Conservation (phyloP, 2,329 filamentous ascomycete species). For the Hypoxylon sp. region DNA sequence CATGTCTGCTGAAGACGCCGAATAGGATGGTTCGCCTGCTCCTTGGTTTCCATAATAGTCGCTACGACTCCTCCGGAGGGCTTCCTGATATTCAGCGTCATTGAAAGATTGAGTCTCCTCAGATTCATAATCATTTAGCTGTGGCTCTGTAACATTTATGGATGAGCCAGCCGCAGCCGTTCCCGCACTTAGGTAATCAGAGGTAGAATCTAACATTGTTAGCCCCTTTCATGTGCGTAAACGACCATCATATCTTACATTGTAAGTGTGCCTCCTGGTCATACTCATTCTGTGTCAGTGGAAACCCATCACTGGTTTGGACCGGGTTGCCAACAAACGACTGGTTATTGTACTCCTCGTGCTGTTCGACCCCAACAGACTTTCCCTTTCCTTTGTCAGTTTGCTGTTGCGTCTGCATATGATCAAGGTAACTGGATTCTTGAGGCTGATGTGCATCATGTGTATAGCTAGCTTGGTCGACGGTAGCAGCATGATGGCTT, state of each 20-base stretch:
- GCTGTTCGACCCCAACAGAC: conserved; percentile 26
- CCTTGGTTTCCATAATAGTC: conserved; percentile 42
- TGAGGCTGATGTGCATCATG: conserved; percentile 42
- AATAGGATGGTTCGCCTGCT: conserved; percentile 44
- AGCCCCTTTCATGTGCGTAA: conserved; percentile 8
- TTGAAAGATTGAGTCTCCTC: conserved; percentile 25
- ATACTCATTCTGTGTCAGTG: conserved; percentile 28
- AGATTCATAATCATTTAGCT: conserved; percentile 36
- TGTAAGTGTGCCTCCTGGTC: conserved; percentile 30
- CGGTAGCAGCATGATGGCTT: conserved; percentile 29
- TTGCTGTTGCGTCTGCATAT: conserved; percentile 33
- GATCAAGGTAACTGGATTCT: conserved; percentile 34
- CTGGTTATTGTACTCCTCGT: conserved; percentile 24
- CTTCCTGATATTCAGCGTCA: conserved; percentile 47
- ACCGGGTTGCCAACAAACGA: conserved; percentile 16
- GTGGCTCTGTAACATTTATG: conserved; percentile 15
- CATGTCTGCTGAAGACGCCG: conserved; percentile 36
- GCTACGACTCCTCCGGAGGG: conserved; percentile 43
- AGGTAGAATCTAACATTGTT: conserved; percentile 34
- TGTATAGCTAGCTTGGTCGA: conserved; percentile 48
- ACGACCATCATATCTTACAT: conserved; percentile 35
- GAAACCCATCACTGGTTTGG: conserved; percentile 21
- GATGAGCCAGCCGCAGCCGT: conserved; percentile 12
- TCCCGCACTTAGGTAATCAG: conserved; percentile 27
- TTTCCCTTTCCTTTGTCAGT: conserved; percentile 48